Base-by-base conservation (phyloP, 257 asterid species). In the Thymus quinquecostatus region DNA sequence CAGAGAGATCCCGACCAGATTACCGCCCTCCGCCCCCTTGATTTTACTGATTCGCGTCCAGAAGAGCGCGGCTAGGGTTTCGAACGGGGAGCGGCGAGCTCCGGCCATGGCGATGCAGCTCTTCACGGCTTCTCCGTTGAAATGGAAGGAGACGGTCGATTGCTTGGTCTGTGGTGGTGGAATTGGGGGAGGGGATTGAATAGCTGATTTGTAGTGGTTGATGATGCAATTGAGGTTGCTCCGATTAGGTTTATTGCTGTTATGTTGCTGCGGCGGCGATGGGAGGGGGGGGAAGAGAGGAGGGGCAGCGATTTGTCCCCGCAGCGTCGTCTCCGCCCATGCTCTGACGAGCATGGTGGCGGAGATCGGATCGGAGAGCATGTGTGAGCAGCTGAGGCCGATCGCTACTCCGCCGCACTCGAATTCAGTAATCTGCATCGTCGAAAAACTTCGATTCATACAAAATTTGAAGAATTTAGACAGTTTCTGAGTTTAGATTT, bases 321-420 rank as follows among this genome's bases (percentile, higher is more conserved):
- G 38, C 12, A 84, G 29, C 5, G 82, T 81, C 44, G 57, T 65
- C 68, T 88, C 92, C 2, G 88, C 92, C 95, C 90, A 86, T 56
- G 90, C 86, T 66, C 78, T 84, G 71, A 86, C 74, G 75, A 86
- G 67, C 82, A 74, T 73, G 44, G 86, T 79, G 48, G 84, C 86
- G 54, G 79, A 68, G 8, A 53, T 68, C 48, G 88, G 87, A 77
- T 86, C 95, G 8, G 82, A 82, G 40, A 88, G 82, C 60, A 88
- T 80, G 66, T 84, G 89, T 12, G 81, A 69, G 75, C 91, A 85
- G 83, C 95, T 85, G 80, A 85, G 80, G n/a, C 91, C 95, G 63
- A 88, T 77, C 5, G 95, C 89, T 14, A 86, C n/a, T n/a, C 89
- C 88, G 29, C 89, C 91, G 11, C 74, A 78, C 71, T 82, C 85